A percentile compares a stretch with the other conserved stretches of the same genome.
Conservation (phyloP, 2,329 filamentous ascomycete species). For the Penicillium sp. region DNA sequence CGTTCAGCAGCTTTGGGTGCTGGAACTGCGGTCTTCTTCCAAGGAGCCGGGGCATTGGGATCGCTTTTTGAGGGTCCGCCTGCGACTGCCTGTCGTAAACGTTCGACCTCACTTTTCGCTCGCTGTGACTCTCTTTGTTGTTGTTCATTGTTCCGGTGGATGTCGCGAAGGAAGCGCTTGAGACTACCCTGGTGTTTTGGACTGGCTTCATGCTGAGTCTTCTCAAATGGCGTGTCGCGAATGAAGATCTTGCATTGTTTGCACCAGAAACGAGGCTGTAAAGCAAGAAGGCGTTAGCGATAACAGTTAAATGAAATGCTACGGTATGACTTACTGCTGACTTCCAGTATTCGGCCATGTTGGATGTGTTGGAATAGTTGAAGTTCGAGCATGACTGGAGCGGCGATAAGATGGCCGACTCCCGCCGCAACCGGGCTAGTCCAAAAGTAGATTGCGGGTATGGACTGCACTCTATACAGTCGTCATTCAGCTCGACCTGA, state of each 20-base stretch:
- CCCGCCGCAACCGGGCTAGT: slow-evolving; percentile 15
- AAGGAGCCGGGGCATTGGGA: slow-evolving; percentile 16
- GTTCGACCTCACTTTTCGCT: slow-evolving; percentile 80
- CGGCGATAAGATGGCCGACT: slow-evolving; percentile 19
- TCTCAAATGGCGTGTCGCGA: slow-evolving; percentile 88
- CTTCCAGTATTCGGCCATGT: slow-evolving; percentile 98
- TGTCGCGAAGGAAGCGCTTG: slow-evolving; percentile 84
- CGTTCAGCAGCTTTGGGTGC: slow-evolving; percentile 33
- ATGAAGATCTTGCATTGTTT: slow-evolving; percentile 92
- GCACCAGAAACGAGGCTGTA: slow-evolving; percentile 88
- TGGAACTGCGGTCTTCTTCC: slow-evolving; percentile 35
- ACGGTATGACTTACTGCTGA: slow-evolving; percentile 63
- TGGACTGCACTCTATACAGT: not conserved
- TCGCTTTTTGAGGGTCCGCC: slow-evolving; percentile 38
- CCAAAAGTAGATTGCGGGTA: slow-evolving; percentile 8
- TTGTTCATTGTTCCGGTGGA: slow-evolving; percentile 81
- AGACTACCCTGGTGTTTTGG: slow-evolving; percentile 80
- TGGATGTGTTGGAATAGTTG: not conserved
- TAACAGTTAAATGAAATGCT: not conserved
- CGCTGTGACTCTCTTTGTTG: slow-evolving; percentile 79
- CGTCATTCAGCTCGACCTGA: not conserved
- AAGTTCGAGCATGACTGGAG: not conserved
- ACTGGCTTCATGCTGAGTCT: slow-evolving; percentile 84
- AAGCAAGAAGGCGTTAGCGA: not conserved
- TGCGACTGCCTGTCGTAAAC: slow-evolving; percentile 75